Conservation (phyloP, 2,329 filamentous ascomycete genomes). For the Pseudogymnoascus sp. region DNA sequence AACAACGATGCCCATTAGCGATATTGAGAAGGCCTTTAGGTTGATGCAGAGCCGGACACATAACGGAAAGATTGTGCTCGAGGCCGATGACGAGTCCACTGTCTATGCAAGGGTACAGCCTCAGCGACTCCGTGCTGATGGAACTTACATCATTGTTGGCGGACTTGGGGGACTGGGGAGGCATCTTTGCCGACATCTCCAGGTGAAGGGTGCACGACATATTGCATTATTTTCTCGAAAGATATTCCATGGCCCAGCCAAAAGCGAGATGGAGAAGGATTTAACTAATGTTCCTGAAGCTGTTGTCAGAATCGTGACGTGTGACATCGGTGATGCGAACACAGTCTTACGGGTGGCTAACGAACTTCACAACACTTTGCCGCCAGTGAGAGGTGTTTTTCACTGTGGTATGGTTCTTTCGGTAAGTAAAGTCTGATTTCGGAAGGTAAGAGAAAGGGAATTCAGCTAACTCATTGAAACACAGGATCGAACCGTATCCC, state of each 20-base stretch:
- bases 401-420: slow-evolving; percentile 11
- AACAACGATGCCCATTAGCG: neutral
- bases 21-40: neutral
- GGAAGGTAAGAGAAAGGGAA: neutral
- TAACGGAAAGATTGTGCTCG: neutral
- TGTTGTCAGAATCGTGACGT: neutral
- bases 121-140: slow-evolving; percentile 16
- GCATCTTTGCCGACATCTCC: slow-evolving; percentile 31
- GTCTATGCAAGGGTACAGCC: slow-evolving; percentile 11
- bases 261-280: slow-evolving; percentile 14
- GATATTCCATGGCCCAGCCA: neutral
- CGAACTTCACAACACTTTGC: neutral
- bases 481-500: neutral
- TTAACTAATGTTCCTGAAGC: slow-evolving; percentile 1
- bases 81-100: slow-evolving; percentile 7
- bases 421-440: slow-evolving; percentile 1
- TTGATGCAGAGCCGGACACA: neutral
- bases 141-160: slow-evolving; percentile 32
- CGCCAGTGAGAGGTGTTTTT: slow-evolving; percentile 12
- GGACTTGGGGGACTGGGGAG: slow-evolving; percentile 36
- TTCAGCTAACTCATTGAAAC: neutral
- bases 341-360: neutral
- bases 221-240: slow-evolving; percentile 29
- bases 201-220: slow-evolving; percentile 29
- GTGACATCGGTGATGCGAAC: neutral